Evolutionary conservation across 1,284 basidiomycete species (phyloP).

Genomic region (Thecaphora frezii): DNA sequence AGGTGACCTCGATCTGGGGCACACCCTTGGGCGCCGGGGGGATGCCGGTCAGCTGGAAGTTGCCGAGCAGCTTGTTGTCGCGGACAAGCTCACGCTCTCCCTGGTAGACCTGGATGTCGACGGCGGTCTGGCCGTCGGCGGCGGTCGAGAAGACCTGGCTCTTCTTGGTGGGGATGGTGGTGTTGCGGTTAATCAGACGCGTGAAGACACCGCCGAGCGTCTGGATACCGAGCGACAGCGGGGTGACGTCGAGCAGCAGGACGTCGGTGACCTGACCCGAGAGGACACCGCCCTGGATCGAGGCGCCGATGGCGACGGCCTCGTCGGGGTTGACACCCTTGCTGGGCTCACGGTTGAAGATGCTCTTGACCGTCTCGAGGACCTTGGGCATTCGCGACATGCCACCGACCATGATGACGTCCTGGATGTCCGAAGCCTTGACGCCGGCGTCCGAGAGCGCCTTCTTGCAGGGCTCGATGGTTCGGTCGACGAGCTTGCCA

Average conservation of each 20-base stretch:
- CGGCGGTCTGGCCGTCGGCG: slow-evolving; percentile 71
- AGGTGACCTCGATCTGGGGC: slow-evolving; percentile 97
- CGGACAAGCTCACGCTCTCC: slow-evolving; percentile 95
- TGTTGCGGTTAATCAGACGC: slow-evolving; percentile 77
- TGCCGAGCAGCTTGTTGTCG: slow-evolving; percentile 98
- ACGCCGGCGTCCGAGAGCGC: slow-evolving; percentile 86
- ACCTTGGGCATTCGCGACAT: slow-evolving; percentile 98
- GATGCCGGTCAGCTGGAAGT: slow-evolving; percentile 97
- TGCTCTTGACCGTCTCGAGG: slow-evolving; percentile 82
- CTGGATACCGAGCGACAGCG: slow-evolving; percentile 90
- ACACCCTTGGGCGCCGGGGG: slow-evolving; percentile 97
- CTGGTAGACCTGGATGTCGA: slow-evolving; percentile 91
- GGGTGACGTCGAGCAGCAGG: slow-evolving; percentile 91
- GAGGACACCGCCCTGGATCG: slow-evolving; percentile 92
- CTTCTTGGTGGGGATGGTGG: slow-evolving; percentile 99
- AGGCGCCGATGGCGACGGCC: slow-evolving; percentile 88
- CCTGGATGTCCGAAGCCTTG: slow-evolving; percentile 88
- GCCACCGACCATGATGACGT: slow-evolving; percentile 96
- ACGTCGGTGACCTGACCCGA: slow-evolving; percentile 96
- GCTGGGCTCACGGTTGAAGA: slow-evolving; percentile 91
- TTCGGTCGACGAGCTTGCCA: slow-evolving; percentile 79
- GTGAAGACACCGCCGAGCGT: slow-evolving; percentile 99
- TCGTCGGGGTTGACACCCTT: slow-evolving; percentile 98
- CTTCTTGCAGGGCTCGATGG: slow-evolving; percentile 96
- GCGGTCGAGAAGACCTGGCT: slow-evolving; percentile 98